Evolutionary conservation across 2,329 filamentous ascomycete species (phyloP).

Genomic region (Diplodia sapinea): DNA sequence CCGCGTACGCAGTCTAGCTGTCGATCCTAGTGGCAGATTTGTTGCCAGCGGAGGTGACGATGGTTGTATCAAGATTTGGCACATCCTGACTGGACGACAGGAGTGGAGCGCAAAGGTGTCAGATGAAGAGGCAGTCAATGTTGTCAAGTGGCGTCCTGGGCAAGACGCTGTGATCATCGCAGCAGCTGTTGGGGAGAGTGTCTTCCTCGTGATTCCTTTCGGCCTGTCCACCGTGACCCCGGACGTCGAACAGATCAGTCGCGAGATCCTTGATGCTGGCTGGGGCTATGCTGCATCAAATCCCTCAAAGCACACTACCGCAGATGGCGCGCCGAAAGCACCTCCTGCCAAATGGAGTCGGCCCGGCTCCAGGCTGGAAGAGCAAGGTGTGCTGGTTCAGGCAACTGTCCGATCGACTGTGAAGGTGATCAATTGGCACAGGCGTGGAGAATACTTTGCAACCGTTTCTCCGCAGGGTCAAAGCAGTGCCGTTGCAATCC

Average conservation of each 20-base stretch:
- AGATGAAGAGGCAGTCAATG: constrained; percentile 78
- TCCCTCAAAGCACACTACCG: constrained; percentile 59
- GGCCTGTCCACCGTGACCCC: constrained; percentile 68
- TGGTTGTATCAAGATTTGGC: constrained; percentile 89
- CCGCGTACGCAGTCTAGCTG: constrained; percentile 79
- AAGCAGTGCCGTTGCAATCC: constrained; percentile 83
- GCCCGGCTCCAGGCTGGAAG: constrained; percentile 74
- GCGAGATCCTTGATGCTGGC: constrained; percentile 81
- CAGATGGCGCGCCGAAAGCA: constrained; percentile 69
- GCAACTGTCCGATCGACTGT: constrained; percentile 79
- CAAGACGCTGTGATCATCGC: constrained; percentile 81
- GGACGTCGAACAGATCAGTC: constrained; percentile 74
- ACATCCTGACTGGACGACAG: constrained; percentile 82
- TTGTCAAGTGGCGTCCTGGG: constrained; percentile 86
- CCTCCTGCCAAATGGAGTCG: constrained; percentile 82
- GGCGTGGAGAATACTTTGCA: constrained; percentile 90
- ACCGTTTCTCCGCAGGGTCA: constrained; percentile 84
- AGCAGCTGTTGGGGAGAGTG: constrained; percentile 80
- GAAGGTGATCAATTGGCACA: constrained; percentile 92
- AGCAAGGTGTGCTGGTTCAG: constrained; percentile 78
- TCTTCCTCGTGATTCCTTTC: constrained; percentile 78
- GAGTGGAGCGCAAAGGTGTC: constrained; percentile 83
- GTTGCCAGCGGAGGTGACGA: constrained; percentile 94
- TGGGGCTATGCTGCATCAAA: constrained; percentile 80
- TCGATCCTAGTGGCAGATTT: constrained; percentile 85